phyloP scores from a whole-genome alignment of 345 rosid genomes.

The Firmiana major region DNA sequence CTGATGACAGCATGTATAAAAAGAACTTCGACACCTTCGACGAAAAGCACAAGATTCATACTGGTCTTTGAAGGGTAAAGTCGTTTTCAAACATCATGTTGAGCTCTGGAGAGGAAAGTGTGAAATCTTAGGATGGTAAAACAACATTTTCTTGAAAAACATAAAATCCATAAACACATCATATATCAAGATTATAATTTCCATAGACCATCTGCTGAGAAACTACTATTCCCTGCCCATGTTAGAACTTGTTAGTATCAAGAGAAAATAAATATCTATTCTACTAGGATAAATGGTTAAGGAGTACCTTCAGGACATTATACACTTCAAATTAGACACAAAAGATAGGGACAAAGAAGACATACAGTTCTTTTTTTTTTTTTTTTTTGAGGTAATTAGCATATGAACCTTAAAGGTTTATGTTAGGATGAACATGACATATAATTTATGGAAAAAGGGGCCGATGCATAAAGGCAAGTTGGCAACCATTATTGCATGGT shows the following conservation, averaged over 20 bases:
- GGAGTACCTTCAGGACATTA: neutral
- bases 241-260: neutral
- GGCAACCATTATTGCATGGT: neutral
- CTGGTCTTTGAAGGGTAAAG: slow-evolving; percentile 12
- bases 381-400: neutral
- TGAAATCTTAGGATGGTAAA: slow-evolving; percentile 8
- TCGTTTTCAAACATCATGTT: slow-evolving; percentile 18
- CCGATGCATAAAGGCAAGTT: neutral
- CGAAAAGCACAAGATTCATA: slow-evolving; percentile 14
- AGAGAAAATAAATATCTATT: neutral
- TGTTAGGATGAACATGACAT: neutral
- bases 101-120: slow-evolving; percentile 19
- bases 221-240: neutral
- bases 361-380: neutral
- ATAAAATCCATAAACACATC: slow-evolving; percentile 1
- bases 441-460: neutral
- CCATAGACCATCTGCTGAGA: neutral
- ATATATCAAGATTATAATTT: neutral
- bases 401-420: neutral
- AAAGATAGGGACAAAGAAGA: neutral
- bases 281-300: neutral
- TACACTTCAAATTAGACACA: neutral
- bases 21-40: slow-evolving; percentile 15
- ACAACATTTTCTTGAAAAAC: neutral
- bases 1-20: slow-evolving; percentile 8